Evolutionary conservation across 2,329 filamentous ascomycete genomes (phyloP).

Genomic region (Phoma sp.): DNA sequence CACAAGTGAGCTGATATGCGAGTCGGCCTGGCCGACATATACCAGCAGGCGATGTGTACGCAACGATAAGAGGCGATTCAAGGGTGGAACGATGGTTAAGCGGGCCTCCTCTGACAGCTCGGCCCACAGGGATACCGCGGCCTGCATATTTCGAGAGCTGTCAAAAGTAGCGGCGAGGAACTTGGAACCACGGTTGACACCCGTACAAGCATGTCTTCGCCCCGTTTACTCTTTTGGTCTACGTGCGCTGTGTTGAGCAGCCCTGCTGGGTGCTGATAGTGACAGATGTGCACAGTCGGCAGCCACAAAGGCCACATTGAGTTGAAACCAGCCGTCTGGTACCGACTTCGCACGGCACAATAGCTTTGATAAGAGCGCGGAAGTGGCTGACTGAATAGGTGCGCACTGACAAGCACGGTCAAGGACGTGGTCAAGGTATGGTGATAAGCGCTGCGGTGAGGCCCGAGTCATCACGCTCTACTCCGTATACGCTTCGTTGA

Average conservation of each 20-base stretch:
- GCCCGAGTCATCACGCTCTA: neutral
- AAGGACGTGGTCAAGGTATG: conserved; percentile 1
- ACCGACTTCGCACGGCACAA: neutral
- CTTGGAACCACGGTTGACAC: conserved; percentile 2
- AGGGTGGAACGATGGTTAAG: neutral
- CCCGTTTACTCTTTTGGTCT: conserved; percentile 1
- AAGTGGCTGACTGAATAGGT: conserved; percentile 12
- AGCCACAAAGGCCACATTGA: conserved; percentile 7
- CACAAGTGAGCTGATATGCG: conserved; percentile 10
- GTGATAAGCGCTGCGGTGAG: neutral
- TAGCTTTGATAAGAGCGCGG: conserved; percentile 1
- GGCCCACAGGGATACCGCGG: conserved; percentile 6
- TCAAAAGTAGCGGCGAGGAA: neutral
- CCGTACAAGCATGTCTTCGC: conserved; percentile 8
- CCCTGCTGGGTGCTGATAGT: conserved; percentile 1
- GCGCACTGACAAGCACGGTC: neutral
- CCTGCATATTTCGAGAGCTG: conserved; percentile 1
- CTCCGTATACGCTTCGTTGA: neutral
- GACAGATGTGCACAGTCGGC: conserved; percentile 7
- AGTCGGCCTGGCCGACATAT: conserved; percentile 4
- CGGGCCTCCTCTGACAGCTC: conserved; percentile 6
- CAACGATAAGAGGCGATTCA: conserved; percentile 3
- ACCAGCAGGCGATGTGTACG: neutral
- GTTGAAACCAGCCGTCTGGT: neutral
- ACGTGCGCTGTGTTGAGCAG: neutral